Conservation (phyloP, 2,329 filamentous ascomycete genomes). For the Fusarium nelsonii region DNA sequence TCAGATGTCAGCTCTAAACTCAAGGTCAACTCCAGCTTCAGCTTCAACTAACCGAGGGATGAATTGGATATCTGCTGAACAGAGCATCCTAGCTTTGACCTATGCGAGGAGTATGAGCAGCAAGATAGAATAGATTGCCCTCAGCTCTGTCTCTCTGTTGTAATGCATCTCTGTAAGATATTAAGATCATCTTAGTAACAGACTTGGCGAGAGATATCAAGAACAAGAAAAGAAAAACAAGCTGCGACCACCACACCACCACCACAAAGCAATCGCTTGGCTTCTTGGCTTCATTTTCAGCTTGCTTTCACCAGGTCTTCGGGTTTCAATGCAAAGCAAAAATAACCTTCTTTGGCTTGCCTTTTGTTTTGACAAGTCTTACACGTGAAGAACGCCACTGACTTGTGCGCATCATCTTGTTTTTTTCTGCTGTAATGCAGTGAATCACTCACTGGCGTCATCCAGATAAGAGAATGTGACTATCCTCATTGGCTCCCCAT, state of each 20-base stretch:
- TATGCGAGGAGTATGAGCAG: background rate
- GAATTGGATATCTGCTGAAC: conserved; percentile 8
- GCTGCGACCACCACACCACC: background rate
- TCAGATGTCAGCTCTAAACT: background rate
- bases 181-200: conserved; percentile 21
- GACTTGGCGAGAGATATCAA: conserved; percentile 28
- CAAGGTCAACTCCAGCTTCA: conserved; percentile 20
- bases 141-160: conserved; percentile 1
- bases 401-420: conserved; percentile 22
- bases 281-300: conserved; percentile 1
- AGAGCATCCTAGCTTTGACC: conserved; percentile 5
- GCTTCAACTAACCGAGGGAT: conserved; percentile 3
- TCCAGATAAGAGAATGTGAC: conserved; percentile 19
- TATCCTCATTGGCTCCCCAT: conserved; percentile 13
- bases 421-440: background rate
- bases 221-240: background rate
- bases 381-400: conserved; percentile 17
- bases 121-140: background rate
- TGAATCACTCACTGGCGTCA: conserved; percentile 33
- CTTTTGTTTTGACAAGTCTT: conserved; percentile 1
- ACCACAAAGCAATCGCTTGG: background rate
- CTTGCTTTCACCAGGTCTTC: background rate
- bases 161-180: conserved; percentile 25
- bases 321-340: background rate
- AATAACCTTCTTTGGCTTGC: conserved; percentile 16